These are phyloP conservation scores for Plasmopara halstedii DNA, from an alignment of 352 stramenopile species.

Conservation along the genomic window DNA sequence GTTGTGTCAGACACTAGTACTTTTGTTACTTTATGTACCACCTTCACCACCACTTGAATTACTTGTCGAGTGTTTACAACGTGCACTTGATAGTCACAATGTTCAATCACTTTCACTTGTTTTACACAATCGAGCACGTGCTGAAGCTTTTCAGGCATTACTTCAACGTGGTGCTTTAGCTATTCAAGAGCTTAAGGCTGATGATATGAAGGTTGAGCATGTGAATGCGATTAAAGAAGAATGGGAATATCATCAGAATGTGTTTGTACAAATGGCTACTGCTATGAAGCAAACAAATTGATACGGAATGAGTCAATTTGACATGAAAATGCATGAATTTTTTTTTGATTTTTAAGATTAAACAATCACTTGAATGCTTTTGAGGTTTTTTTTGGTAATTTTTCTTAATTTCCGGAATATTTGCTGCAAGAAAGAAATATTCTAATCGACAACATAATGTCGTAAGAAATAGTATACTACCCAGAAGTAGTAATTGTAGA, in stretches of 20 bases:
- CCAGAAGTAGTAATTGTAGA: constrained; percentile 26
- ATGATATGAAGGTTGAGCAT: constrained; percentile 18
- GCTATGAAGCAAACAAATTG: constrained; percentile 53
- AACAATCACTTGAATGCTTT: no score
- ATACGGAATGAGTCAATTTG: neutral
- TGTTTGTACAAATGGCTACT: constrained; percentile 71
- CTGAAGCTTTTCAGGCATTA: constrained; percentile 64
- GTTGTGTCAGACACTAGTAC: constrained; percentile 71
- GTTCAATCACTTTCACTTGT: constrained; percentile 52
- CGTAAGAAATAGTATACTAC: constrained; percentile 25
- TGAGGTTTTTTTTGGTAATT: no score
- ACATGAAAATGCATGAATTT: no score
- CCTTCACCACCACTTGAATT: constrained; percentile 56
- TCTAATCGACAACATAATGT: constrained; percentile 54
- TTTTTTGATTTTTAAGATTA: neutral
- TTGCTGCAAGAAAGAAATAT: constrained; percentile 33
- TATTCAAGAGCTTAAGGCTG: constrained; percentile 36
- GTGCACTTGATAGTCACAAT: constrained; percentile 48
- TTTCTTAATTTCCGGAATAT: constrained; percentile 25
- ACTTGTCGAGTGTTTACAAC: constrained; percentile 54
- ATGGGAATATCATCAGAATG: constrained; percentile 55
- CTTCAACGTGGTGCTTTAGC: constrained; percentile 57
- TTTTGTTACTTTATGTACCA: constrained; percentile 75
- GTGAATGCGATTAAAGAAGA: constrained; percentile 34
- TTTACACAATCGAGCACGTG: constrained; percentile 66